phyloP scores from a whole-genome alignment of 148 eudicot species.

The Amaranthus hypochondriacus region DNA sequence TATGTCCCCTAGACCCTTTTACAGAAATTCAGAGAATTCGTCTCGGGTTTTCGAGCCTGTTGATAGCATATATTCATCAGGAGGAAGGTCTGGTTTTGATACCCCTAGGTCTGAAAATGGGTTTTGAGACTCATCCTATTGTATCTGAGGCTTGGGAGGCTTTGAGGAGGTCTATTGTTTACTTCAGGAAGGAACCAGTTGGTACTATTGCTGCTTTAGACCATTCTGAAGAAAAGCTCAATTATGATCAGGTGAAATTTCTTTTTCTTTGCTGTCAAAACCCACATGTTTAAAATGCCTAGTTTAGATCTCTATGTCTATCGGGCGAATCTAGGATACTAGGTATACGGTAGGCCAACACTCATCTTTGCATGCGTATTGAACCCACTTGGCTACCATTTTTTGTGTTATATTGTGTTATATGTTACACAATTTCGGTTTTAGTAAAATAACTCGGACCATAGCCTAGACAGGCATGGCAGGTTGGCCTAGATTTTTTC shows the following conservation, averaged over 20 bases:
- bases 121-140: constrained; percentile 64
- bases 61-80: constrained; percentile 53
- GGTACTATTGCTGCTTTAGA: constrained; percentile 86
- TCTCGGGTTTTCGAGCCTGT: constrained; percentile 53
- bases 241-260: constrained; percentile 69
- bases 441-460: too few species aligned
- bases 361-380: too few species aligned
- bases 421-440: too few species aligned
- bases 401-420: too few species aligned
- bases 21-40: constrained; percentile 45
- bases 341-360: too few species aligned
- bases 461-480: too few species aligned
- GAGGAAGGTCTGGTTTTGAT: constrained; percentile 51
- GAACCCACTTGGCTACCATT: too few species aligned
- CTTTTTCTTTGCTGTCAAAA: background rate
- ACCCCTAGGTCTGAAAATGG: constrained; percentile 53
- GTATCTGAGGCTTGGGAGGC: constrained; percentile 80
- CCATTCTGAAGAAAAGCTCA: constrained; percentile 58
- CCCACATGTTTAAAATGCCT: background rate
- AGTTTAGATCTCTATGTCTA: background rate
- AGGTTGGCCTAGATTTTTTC: background rate
- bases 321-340: too few species aligned
- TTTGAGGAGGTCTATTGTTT: constrained; percentile 65
- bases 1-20: constrained; percentile 53
- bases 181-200: constrained; percentile 63